Evolutionary conservation across 768 basidiomycete genomes (phyloP), one percentile per base, ranked within the genome.

Genomic region (Dacryopinax spathularia): DNA sequence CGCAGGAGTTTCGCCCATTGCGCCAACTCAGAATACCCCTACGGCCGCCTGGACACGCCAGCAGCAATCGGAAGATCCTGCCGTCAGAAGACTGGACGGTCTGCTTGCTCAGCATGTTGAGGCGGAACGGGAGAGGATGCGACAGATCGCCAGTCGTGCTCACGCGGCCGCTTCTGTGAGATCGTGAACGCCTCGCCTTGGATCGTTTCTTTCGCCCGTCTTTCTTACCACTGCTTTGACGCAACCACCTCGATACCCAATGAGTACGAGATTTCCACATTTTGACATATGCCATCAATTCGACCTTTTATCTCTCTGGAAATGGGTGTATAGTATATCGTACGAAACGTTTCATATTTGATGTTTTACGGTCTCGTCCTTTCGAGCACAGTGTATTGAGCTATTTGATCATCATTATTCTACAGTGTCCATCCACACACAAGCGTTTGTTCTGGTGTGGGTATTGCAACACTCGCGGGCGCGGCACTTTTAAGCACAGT

Each of bases 21-120:
- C 15, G 5, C 22, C 31, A 7, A 29, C 48, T 9, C 48, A 13
- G 48, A 56, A 56, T 56, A 56, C 48, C 18, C 48, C 48, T 6
- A 56, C 48, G 31, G 48, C 48, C 9, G 48, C 48, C 29, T 56
- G 48, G 48, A 56, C 48, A 6, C 48, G 48, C 22, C 31, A 22
- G 25, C 48, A 56, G 48, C 10, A 56, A 4, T 56, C 48, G 15
- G 48, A 66, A 67, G 84, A 87, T 61, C 70, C 65, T 72, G 83
- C 84, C 31, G 71, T 85, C 65, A 78, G 75, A 74, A 82, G 79
- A 73, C 75, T 91, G 67, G 88, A 91, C 71, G 89, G 88, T 66
- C 81, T 92, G 83, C 75, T 92, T 61, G 75, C 84, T 62, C 84
- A 86, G 72, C 90, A 92, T 71, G 87, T 91, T 77, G 87, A 88